Conservation (phyloP, 768 basidiomycete genomes). For the Strobilomyces dryophilus region DNA sequence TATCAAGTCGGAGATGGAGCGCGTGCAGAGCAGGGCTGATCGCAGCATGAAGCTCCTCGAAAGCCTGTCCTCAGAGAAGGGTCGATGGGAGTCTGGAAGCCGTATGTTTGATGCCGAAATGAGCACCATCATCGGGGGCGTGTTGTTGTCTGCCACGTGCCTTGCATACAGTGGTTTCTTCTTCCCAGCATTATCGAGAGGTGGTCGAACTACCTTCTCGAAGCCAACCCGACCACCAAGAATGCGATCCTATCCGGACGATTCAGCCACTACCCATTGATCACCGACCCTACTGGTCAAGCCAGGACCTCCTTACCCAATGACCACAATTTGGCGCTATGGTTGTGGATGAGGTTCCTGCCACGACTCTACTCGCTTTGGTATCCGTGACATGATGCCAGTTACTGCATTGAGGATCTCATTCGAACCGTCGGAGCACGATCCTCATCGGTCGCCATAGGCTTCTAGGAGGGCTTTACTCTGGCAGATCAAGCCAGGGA, state of each 20-base stretch:
- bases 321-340: slow-evolving; percentile 82
- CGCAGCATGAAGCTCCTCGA: slow-evolving; percentile 93
- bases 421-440: slow-evolving; percentile 72
- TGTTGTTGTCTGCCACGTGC: slow-evolving; percentile 92
- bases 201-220: slow-evolving; percentile 79
- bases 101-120: slow-evolving; percentile 96
- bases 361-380: slow-evolving; percentile 81
- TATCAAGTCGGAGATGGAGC: slow-evolving; percentile 97
- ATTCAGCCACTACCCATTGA: slow-evolving; percentile 95
- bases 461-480: slow-evolving; percentile 95
- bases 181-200: slow-evolving; percentile 97
- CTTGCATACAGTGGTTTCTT: slow-evolving; percentile 97
- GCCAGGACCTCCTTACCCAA: slow-evolving; percentile 92
- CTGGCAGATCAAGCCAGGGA: slow-evolving; percentile 94
- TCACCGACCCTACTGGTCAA: slow-evolving; percentile 97
- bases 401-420: slow-evolving; percentile 88
- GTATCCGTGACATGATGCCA: slow-evolving; percentile 98
- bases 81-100: slow-evolving; percentile 92
- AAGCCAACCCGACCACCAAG: slow-evolving; percentile 92
- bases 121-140: slow-evolving; percentile 98
- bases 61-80: slow-evolving; percentile 91
- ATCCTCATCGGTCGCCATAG: slow-evolving; percentile 94
- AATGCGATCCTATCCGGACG: slow-evolving; percentile 99
- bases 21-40: slow-evolving; percentile 94
- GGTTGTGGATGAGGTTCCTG: slow-evolving; percentile 74